Evolutionary conservation across 2,329 filamentous ascomycete genomes (phyloP).

Genomic region (Cladosporium sphaerospermum): DNA sequence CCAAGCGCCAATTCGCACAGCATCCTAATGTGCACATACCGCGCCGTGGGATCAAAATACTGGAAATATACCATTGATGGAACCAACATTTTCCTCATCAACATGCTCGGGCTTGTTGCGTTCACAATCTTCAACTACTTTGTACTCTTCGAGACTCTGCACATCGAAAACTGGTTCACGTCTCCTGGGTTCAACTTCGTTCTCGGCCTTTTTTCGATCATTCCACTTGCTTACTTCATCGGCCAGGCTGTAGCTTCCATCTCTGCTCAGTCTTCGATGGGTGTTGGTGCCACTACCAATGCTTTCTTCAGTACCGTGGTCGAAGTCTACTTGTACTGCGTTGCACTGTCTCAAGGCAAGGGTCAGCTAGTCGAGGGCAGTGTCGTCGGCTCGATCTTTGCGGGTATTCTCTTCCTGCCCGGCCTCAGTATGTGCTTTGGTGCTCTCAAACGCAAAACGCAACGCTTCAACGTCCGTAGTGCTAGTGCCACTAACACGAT

Average conservation of each 20-base stretch:
- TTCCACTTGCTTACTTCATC: constrained; percentile 96
- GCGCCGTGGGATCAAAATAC: constrained; percentile 87
- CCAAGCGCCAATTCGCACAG: constrained; percentile 48
- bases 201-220: constrained; percentile 81
- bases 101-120: constrained; percentile 84
- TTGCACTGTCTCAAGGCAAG: constrained; percentile 88
- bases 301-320: constrained; percentile 97
- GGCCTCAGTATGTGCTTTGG: constrained; percentile 98
- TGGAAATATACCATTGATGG: constrained; percentile 99
- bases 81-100: constrained; percentile 98
- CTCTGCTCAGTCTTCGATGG: constrained; percentile 97
- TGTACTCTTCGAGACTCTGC: constrained; percentile 63
- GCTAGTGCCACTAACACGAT: constrained; percentile 97
- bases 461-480: constrained; percentile 94
- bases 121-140: constrained; percentile 94
- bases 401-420: constrained; percentile 88
- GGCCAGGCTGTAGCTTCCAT: constrained; percentile 97
- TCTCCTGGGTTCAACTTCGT: constrained; percentile 81
- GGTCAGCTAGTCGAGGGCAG: constrained; percentile 89
- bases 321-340: constrained; percentile 95
- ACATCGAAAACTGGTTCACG: constrained; percentile 67
- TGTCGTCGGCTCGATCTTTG: constrained; percentile 96
- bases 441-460: constrained; percentile 94
- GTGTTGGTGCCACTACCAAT: constrained; percentile 91
- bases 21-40: constrained; percentile 92